phyloP scores from a whole-genome alignment of 768 basidiomycete genomes.

The Leucosporidium scottii region DNA sequence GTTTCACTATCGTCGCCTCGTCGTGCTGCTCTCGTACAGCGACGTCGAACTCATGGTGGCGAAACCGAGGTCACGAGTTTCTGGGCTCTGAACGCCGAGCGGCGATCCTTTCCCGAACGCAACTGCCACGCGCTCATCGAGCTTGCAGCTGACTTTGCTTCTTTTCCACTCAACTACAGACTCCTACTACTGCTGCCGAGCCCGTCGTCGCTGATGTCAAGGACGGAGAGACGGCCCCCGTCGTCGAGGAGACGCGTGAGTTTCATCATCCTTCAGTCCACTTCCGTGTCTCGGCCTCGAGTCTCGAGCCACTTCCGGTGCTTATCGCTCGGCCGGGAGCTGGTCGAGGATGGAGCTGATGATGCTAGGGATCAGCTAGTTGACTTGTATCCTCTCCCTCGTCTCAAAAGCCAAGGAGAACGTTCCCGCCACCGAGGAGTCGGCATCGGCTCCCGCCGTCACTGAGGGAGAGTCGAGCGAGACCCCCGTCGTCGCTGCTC shows the following conservation, averaged over 20 bases:
- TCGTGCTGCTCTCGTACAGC: no score
- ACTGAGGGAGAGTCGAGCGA: no score
- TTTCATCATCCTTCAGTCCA: not conserved
- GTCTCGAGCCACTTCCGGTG: not conserved
- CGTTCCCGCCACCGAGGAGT: not conserved
- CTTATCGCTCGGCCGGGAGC: no score
- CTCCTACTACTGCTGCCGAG: not conserved
- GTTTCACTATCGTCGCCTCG: no score
- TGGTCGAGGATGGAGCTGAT: no score
- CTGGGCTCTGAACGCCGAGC: no score
- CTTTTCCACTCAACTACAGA: not conserved
- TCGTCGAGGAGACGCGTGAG: constrained; percentile 5
- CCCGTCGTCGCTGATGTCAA: not conserved
- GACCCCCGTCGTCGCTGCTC: not conserved
- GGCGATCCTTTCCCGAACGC: no score
- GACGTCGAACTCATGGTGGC: no score
- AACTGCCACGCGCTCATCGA: not conserved
- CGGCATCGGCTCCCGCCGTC: no score
- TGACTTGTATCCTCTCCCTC: not conserved
- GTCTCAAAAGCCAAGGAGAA: not conserved
- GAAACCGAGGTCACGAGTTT: no score
- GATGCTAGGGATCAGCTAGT: no score
- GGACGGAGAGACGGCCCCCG: not conserved
- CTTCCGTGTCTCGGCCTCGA: not conserved
- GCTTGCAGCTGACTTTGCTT: not conserved